Conservation (phyloP, 23 red algal genomes). For the Pyropia haitanensis region DNA sequence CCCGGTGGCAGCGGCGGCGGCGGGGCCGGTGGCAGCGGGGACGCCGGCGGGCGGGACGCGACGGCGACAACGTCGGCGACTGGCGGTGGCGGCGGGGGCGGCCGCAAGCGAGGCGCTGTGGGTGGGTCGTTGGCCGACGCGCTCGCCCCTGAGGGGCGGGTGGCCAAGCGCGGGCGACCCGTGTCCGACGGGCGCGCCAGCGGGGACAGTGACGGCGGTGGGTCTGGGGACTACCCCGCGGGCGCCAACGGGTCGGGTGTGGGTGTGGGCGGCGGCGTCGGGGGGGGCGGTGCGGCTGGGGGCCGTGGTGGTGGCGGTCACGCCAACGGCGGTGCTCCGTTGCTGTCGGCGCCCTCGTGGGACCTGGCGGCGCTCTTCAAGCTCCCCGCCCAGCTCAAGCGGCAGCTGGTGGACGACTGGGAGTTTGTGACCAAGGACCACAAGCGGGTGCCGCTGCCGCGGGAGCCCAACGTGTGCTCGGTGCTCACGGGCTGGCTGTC, state of each 20-base stretch:
- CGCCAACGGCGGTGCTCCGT: background rate
- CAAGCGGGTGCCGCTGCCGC: slow-evolving; percentile 60
- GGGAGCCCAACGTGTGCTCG: slow-evolving; percentile 39
- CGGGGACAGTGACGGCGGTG: slow-evolving; percentile 14
- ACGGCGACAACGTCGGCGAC: too few species aligned
- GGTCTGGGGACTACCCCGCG: background rate
- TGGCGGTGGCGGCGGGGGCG: too few species aligned
- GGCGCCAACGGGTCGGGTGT: slow-evolving; percentile 6
- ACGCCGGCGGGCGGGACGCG: slow-evolving; percentile 5
- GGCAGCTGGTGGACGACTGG: slow-evolving; percentile 83
- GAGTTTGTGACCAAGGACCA: slow-evolving; percentile 70
- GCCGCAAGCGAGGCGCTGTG: too few species aligned
- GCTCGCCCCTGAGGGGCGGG: background rate
- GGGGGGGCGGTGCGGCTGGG: background rate
- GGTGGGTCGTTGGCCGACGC: too few species aligned
- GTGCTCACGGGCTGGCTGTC: slow-evolving; percentile 69
- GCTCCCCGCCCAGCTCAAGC: slow-evolving; percentile 57
- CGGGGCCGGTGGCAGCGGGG: slow-evolving; percentile 18
- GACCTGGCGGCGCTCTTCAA: slow-evolving; percentile 48
- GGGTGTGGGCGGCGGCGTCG: background rate
- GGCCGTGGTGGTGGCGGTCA: background rate
- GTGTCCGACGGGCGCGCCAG: background rate
- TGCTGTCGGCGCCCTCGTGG: background rate
- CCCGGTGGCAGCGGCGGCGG: background rate
- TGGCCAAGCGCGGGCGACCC: background rate